Evolutionary conservation across 805 yeast species (phyloP).

Genomic region (Candida qinlingensis): DNA sequence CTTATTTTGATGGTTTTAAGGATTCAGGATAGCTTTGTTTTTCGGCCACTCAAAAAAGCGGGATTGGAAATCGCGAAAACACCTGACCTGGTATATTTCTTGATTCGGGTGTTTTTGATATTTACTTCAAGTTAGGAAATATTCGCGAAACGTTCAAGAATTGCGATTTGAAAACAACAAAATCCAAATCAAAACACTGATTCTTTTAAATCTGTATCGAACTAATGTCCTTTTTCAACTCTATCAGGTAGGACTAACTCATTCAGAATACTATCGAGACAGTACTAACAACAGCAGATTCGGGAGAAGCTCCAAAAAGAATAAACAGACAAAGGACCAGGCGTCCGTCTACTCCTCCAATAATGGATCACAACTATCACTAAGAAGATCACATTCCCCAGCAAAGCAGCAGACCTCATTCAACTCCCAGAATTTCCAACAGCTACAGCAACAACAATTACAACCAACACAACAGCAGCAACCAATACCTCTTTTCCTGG

Average conservation of each 20-base stretch:
- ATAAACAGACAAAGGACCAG: conserved; percentile 31
- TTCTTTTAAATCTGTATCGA: not conserved
- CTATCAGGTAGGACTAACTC: conserved; percentile 22
- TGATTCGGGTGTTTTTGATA: not conserved
- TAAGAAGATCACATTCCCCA: conserved; percentile 43
- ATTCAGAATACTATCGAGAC: not conserved
- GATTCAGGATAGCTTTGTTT: too few relatives aligned
- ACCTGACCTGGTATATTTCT: not conserved
- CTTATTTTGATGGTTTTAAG: not conserved
- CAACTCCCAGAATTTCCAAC: conserved; percentile 23
- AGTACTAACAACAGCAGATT: conserved; percentile 32
- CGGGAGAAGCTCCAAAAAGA: conserved; percentile 50
- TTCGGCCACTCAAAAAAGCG: not conserved
- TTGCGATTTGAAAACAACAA: not conserved
- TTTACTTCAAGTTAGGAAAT: too few relatives aligned
- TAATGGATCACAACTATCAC: conserved; percentile 42
- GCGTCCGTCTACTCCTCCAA: conserved; percentile 32
- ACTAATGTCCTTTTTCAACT: conserved; percentile 36
- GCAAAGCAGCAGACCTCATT: conserved; percentile 19
- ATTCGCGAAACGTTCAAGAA: too few relatives aligned
- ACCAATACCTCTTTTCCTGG: conserved; percentile 50
- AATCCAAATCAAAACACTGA: not conserved
- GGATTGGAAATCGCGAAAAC: not conserved
- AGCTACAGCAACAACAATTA: conserved; percentile 21
- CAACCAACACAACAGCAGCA: conserved; percentile 15